A percentile compares a stretch with the other conserved stretches of the same genome.
Evolutionary conservation across 2,329 filamentous ascomycete species (phyloP).

Genomic region (Coniochaeta ligniaria): DNA sequence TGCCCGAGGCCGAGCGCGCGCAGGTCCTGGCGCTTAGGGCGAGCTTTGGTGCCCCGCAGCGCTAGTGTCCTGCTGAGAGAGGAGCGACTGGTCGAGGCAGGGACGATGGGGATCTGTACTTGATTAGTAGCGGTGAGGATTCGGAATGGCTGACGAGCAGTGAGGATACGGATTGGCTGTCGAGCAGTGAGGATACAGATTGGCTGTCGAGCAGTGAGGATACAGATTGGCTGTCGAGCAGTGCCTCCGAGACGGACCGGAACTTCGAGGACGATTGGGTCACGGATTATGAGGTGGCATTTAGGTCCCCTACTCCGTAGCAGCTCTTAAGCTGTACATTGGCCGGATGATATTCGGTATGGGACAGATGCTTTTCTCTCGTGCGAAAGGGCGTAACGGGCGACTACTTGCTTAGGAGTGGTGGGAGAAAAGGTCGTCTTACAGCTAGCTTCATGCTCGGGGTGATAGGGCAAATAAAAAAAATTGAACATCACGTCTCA

Average conservation of each 20-base stretch:
- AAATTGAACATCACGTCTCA: too few relatives aligned
- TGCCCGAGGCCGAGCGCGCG: conserved; percentile 66
- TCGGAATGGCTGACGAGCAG: too few relatives aligned
- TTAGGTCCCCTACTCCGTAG: not conserved
- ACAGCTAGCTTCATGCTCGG: not conserved
- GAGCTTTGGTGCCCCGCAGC: conserved; percentile 36
- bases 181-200: too few relatives aligned
- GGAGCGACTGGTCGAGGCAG: not conserved
- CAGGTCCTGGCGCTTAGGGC: conserved; percentile 76
- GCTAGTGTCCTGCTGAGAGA: not conserved
- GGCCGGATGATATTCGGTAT: not conserved
- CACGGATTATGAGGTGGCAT: not conserved
- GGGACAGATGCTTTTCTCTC: not conserved
- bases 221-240: not conserved
- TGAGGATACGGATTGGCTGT: too few relatives aligned
- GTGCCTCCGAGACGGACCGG: not conserved
- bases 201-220: not conserved
- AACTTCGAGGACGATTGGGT: not conserved
- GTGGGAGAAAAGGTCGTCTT: not conserved
- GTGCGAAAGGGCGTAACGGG: not conserved
- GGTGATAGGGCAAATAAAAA: too few relatives aligned
- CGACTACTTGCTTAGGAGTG: not conserved
- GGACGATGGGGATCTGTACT: not conserved
- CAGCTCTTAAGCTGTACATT: not conserved
- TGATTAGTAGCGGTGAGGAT: not conserved